Base-by-base conservation (phyloP, 768 basidiomycete species). In the Podaxis sp. region DNA sequence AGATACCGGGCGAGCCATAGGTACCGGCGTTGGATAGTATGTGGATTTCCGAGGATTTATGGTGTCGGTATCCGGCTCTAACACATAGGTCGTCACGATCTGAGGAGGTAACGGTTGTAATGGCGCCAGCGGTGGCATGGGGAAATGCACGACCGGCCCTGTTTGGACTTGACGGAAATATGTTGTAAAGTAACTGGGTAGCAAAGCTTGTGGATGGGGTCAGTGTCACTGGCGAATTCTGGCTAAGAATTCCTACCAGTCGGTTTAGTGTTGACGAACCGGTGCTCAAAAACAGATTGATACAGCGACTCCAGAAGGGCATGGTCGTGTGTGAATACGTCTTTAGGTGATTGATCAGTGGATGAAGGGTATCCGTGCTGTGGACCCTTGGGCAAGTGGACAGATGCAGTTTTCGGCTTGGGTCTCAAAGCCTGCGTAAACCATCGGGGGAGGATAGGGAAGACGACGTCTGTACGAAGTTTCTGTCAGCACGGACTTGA, bases 401-500 rank as follows among this genome's bases (percentile, higher is more conserved):
- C 76, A 44, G 86, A 82, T 46, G 82, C 73, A 60, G 79, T 70
- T 55, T 81, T 72, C 22, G 82, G 76, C 68, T 79, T 83, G 30
- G 78, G 77, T 30, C 88, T 84, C 57, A 92, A 80, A 8, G 89
- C 87, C 42, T 81, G 78, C 1, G 91, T 92, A 68, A 91, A 93
- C 89, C 90, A 92, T 40, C 82, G 82, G 22, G 91, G 90, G 40
- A 93, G 80, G 3, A 75, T 75, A n/a, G 91, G 91, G 69, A 93
- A 93, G 51, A 90, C 75, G 30, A 90, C 81, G 70, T 93, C 91
- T 93, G 58, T 15, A 63, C 24, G 9, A 49, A 44, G 53, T 4
- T 59, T 30, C 59, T 48, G 36, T 65, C 30, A 58, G 40, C 52
- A 26, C 6, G 40, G n/a, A 17, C 5, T 22, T n/a, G 22, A 9